Base-by-base conservation (phyloP, 257 asterid species). In the Forsythia viridissima region DNA sequence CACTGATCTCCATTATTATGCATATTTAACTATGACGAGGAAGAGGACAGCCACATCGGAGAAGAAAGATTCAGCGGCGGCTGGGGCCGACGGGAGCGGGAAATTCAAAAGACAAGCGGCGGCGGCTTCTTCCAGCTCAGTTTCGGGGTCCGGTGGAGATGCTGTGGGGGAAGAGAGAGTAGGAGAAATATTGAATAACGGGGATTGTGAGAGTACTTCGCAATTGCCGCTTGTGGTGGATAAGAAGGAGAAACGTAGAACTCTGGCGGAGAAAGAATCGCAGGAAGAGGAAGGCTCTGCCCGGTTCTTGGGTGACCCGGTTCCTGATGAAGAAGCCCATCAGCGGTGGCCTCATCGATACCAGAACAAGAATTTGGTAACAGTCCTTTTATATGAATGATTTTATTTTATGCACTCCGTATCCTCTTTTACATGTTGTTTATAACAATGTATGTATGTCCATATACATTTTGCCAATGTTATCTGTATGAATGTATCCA, bases 331-430 rank as follows among this genome's bases (percentile, higher is more conserved):
- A 1, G 93, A 91, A 74, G 96, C 97, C 20, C 70, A 78, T 46
- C 59, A 71, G 37, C 80, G 85, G n/a, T 92, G 94, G 94, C 93
- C 93, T 15, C 81, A 85, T 75, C 87, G 96, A 0, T 90, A 83
- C 79, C 79, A 39, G 67, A 59, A 20, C 34, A 0, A 59, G 67
- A 59, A 59, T 59, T 9, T 11, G 67, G 67, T 59, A 59, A 59
- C 36, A 59, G 36, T 59, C 36, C 13, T 7, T 20, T 20, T 20
- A 20, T 5, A 52, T 46, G 6, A 5, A 3, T 43, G 34, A 30
- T 30, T 30, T 30, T 30, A 30, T 30, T 30, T 30, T 30, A 30
- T 30, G 34, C 34, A 30, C 34, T 30, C 2, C 1, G 34, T 1
- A 30, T 30, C 34, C 0, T 30, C 34, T 30, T 30, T 30, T 30